These are phyloP conservation scores for Primulina tabacum DNA, from an alignment of 257 asterid species.

Conservation along the genomic window DNA sequence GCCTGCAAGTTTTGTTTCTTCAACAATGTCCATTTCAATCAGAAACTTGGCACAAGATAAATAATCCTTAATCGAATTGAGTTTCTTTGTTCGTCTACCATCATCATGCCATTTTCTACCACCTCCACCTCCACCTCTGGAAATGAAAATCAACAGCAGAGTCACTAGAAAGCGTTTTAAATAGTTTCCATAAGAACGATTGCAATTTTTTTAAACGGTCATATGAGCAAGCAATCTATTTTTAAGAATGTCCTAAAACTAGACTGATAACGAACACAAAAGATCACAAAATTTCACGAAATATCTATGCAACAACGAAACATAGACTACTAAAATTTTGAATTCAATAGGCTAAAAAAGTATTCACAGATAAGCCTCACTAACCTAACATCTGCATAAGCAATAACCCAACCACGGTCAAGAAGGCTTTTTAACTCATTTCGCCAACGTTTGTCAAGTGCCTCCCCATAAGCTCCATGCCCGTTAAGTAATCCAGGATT, in stretches of 20 bases:
- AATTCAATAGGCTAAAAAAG: neutral
- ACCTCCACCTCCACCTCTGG: constrained; percentile 94
- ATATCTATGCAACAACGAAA: neutral
- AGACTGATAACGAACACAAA: neutral
- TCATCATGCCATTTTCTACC: constrained; percentile 80
- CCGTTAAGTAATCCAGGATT: constrained; percentile 94
- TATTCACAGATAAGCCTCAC: constrained; percentile 22
- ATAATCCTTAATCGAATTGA: constrained; percentile 70
- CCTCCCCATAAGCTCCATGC: constrained; percentile 92
- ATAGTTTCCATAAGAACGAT: neutral
- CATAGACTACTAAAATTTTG: neutral
- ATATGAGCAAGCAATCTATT: neutral
- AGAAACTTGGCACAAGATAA: constrained; percentile 83
- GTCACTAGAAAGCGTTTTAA: constrained; percentile 17
- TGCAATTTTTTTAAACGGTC: neutral
- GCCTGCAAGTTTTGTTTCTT: constrained; percentile 80
- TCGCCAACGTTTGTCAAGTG: constrained; percentile 90
- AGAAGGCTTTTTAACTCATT: constrained; percentile 80
- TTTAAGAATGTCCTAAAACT: constrained; percentile 3
- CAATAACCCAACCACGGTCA: constrained; percentile 98
- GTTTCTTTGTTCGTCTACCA: constrained; percentile 68
- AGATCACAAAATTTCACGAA: neutral
- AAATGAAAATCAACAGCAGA: constrained; percentile 28
- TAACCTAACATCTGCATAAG: constrained; percentile 95
- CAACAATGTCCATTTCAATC: constrained; percentile 59